Evolutionary conservation across 495 filamentous ascomycete species (phyloP).

Genomic region (Talaromyces borbonicus): DNA sequence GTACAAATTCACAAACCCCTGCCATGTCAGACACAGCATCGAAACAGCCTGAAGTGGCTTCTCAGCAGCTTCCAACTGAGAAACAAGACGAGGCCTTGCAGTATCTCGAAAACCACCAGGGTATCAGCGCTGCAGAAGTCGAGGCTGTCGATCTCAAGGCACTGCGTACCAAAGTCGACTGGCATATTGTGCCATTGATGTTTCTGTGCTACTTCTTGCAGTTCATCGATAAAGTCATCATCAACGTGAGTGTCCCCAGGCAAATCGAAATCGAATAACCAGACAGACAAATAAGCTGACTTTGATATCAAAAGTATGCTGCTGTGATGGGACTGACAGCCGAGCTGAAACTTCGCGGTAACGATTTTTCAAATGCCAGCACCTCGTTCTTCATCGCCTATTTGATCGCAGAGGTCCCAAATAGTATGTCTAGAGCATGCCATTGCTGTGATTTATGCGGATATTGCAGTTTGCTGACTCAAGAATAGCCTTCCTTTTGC

Average conservation of each 20-base stretch:
- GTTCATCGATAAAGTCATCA: constrained; percentile 56
- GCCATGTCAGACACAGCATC: constrained; percentile 7
- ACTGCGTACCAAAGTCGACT: constrained; percentile 42
- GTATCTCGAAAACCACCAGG: constrained; percentile 22
- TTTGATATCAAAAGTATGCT: constrained; percentile 32
- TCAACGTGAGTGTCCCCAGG: constrained; percentile 37
- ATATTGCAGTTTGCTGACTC: not conserved
- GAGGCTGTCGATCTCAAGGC: constrained; percentile 20
- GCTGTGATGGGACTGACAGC: constrained; percentile 46
- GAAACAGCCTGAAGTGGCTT: constrained; percentile 8
- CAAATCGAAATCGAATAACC: not conserved
- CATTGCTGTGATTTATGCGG: not conserved
- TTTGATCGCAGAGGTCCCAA: constrained; percentile 42
- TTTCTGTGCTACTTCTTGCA: constrained; percentile 54
- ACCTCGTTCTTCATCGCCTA: constrained; percentile 49
- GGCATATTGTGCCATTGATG: constrained; percentile 48
- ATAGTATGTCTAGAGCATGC: constrained; percentile 25
- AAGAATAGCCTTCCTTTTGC: constrained; percentile 27
- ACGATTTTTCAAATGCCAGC: constrained; percentile 46
- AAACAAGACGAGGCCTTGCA: constrained; percentile 24
- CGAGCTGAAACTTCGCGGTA: constrained; percentile 38
- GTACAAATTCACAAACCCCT: not conserved
- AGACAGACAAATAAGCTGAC: not conserved
- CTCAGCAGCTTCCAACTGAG: constrained; percentile 2
- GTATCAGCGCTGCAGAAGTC: constrained; percentile 15